Evolutionary conservation across 1,284 basidiomycete species (phyloP), one percentile per base, ranked within the genome.

Genomic region (Cerrena zonata): DNA sequence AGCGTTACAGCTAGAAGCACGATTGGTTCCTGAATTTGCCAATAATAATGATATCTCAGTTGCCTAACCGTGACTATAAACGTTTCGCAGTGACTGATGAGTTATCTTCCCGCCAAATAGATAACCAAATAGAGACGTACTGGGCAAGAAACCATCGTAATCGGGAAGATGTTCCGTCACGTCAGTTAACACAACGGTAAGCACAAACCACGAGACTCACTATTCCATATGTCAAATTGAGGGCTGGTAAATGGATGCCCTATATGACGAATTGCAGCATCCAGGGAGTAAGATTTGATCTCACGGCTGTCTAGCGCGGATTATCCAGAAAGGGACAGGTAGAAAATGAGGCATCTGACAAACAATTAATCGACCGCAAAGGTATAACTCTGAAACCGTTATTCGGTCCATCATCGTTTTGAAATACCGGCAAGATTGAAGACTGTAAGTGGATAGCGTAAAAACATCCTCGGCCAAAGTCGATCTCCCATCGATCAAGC

Each of bases 291-390:
- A n/a, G 21, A 15, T 7, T 18, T 22, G 4, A 25, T 50, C 48
- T 41, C 48, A 50, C 48, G 48, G 15, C 48, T 50, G 48, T 45
- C 48, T 27, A 26, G n/a, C 30, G 30, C 30, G 15, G 30, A 34
- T 15, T 34, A 15, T 34, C 30, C 15, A 7, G 30, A 34, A 34
- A 34, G 30, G 30, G 30, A 34, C 7, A 15, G 30, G 7, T 7
- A 7, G 30, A 34, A 7, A 15, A 34, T 34, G 30, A 34, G 30
- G 7, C 30, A 34, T 34, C 7, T 34, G 30, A 15, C 30, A 34
- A 34, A 7, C 7, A 15, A 40, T 40, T 5, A 19, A 40, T 36
- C 10, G 34, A 11, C 34, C 34, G 34, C 11, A 36, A n/a, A 36
- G 34, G 34, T n/a, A 10, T 11, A 36, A n/a, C 34, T n/a, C 34